phyloP scores from a whole-genome alignment of 1,139 yeast species.

The Saccharomyces hybrid region DNA sequence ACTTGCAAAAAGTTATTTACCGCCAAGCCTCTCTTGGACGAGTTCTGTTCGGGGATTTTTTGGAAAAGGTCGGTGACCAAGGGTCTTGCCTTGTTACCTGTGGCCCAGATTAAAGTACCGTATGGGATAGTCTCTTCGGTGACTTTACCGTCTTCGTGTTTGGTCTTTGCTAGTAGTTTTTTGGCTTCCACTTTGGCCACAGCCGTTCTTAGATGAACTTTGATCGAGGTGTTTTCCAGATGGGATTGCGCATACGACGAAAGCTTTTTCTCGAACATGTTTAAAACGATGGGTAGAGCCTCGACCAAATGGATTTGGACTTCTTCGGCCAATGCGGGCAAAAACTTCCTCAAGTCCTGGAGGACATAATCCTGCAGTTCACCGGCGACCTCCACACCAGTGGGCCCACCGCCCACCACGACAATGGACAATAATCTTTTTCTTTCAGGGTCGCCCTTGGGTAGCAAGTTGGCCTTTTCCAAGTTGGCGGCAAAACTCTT shows the following conservation, averaged over 20 bases:
- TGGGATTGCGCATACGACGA: constrained; percentile 82
- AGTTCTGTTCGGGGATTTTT: constrained; percentile 75
- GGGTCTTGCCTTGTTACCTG: constrained; percentile 88
- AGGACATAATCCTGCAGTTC: constrained; percentile 89
- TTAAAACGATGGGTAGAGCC: constrained; percentile 83
- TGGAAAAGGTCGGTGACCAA: constrained; percentile 62
- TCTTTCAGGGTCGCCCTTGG: constrained; percentile 69
- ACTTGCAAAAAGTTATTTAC: constrained; percentile 77
- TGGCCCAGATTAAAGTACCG: constrained; percentile 95
- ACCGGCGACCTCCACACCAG: constrained; percentile 87
- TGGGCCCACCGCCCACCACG: constrained; percentile 90
- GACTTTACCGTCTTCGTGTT: constrained; percentile 50
- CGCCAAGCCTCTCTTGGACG: constrained; percentile 80
- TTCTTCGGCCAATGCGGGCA: constrained; percentile 79
- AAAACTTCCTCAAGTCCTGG: constrained; percentile 80
- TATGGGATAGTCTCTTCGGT: constrained; percentile 65
- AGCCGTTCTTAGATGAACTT: constrained; percentile 75
- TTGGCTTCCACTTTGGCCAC: constrained; percentile 75
- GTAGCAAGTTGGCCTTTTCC: constrained; percentile 67
- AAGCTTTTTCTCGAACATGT: constrained; percentile 77
- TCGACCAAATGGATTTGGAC: constrained; percentile 79
- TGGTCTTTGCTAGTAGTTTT: constrained; percentile 64
- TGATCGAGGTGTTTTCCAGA: constrained; percentile 67
- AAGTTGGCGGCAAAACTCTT: constrained; percentile 64
- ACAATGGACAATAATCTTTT: constrained; percentile 66